Evolutionary conservation across 192 early-diverging fungal species (phyloP), one percentile per base, ranked within the genome.

Genomic region (Coemansia interrupta): DNA sequence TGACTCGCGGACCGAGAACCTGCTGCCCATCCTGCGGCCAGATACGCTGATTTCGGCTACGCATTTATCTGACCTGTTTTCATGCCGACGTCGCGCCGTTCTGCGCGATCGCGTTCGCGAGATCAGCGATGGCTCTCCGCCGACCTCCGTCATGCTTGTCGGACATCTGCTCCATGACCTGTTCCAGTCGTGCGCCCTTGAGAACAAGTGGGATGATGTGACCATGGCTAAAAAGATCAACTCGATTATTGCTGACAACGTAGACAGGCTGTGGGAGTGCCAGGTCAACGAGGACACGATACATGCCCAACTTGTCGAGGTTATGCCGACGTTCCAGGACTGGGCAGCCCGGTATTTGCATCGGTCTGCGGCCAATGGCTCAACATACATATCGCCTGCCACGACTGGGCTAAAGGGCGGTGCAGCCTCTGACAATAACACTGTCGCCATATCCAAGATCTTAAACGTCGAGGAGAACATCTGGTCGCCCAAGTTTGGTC

Each of bases 391-490:
- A 10, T 50, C 32, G 22, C 67, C 56, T 40, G 64, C 3, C 32
- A 56, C 22, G 23, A 53, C 26, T 19, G 42, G 1, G 23, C 39
- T 13, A 44, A 24, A 19, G 28, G 23, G 57, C 17, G 18, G 3
- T 24, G 20, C 40, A 12, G 11, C 12, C 28, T 2, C 62, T 9
- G 50, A 22, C 5, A 22, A 5, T 20, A 22, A 15, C 26, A 36
- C 54, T 1, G 58, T 85, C 10, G 75, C 84, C 19, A 74, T 97
- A 20, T 80, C 74, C 22, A 87, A 88, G 46, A 72, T 93, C 0
- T 58, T 95, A 38, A 89, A 93, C 58, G 89, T 95, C 58, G 96
- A 98, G 66, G 94, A 98, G 56, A 85, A 85, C 48, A 81, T 94
- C 20, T 96, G 92, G 92, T 93, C 92, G 28, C 89, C 92, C 9